Evolutionary conservation across 805 yeast genomes (phyloP).

Genomic region (Wickerhamiella alocasiicola): DNA sequence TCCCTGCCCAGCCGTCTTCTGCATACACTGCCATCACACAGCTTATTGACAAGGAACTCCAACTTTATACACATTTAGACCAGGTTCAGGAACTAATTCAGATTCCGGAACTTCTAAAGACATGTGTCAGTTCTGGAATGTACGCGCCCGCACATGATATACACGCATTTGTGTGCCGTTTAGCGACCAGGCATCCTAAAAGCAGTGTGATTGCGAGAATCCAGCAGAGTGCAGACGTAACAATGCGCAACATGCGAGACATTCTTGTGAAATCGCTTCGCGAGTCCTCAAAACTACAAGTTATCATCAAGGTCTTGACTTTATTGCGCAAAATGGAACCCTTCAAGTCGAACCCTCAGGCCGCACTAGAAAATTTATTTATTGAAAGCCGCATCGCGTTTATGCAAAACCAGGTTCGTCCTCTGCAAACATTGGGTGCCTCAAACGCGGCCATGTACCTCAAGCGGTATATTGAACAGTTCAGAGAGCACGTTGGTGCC

Average conservation of each 20-base stretch:
- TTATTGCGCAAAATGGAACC: slow-evolving; percentile 50
- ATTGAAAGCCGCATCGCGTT: slow-evolving; percentile 58
- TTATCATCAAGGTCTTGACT: slow-evolving; percentile 63
- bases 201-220: slow-evolving; percentile 41
- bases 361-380: slow-evolving; percentile 41
- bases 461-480: slow-evolving; percentile 69
- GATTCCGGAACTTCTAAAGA: slow-evolving; percentile 66
- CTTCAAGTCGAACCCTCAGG: slow-evolving; percentile 21
- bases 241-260: slow-evolving; percentile 48
- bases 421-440: slow-evolving; percentile 43
- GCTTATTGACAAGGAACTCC: slow-evolving; percentile 34
- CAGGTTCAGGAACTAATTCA: slow-evolving; percentile 67
- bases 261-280: slow-evolving; percentile 57
- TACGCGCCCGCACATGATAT: slow-evolving; percentile 84
- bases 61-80: slow-evolving; percentile 39
- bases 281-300: slow-evolving; percentile 68
- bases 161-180: slow-evolving; percentile 56
- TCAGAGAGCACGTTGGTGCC: slow-evolving; percentile 71
- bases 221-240: slow-evolving; percentile 39
- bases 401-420: slow-evolving; percentile 47
- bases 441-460: slow-evolving; percentile 48
- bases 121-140: slow-evolving; percentile 78
- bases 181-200: slow-evolving; percentile 57
- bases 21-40: slow-evolving; percentile 15
- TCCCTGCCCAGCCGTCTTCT: slow-evolving; percentile 17